A percentile compares a stretch with the other conserved stretches of the same genome.
Conservation (phyloP, 1,284 basidiomycete genomes). For the Golubevia pallescens region DNA sequence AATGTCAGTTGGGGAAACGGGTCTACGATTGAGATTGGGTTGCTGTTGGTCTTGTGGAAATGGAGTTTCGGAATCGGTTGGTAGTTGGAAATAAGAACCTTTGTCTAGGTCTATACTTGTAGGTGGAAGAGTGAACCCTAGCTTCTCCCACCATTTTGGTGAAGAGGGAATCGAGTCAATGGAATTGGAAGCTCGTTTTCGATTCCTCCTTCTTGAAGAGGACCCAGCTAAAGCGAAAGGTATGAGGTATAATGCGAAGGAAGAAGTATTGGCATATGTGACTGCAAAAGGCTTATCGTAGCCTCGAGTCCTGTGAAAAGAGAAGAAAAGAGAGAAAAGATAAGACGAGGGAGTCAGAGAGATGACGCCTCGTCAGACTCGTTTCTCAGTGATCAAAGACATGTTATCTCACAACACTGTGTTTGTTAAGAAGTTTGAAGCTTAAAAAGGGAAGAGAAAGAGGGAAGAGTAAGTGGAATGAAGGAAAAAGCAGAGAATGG, state of each 20-base stretch:
- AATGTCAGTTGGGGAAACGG: not conserved
- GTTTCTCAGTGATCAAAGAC: not conserved
- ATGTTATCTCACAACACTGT: slow-evolving; percentile 22
- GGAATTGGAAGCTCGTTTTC: no score
- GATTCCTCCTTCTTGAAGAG: slow-evolving; percentile 1
- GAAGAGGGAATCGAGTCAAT: no score
- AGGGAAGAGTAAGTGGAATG: not conserved
- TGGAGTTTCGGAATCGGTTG: slow-evolving; percentile 1
- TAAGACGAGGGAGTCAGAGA: not conserved
- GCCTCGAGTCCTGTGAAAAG: slow-evolving; percentile 33
- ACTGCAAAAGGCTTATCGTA: slow-evolving; percentile 66
- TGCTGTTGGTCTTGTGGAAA: not conserved
- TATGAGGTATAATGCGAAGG: slow-evolving; percentile 87
- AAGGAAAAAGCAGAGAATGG: not conserved
- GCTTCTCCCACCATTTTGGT: slow-evolving; percentile 32
- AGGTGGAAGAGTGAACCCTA: slow-evolving; percentile 41
- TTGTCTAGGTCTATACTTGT: not conserved
- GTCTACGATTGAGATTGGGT: not conserved
- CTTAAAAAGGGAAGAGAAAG: slow-evolving; percentile 1
- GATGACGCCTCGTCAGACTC: no score
- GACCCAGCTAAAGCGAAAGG: slow-evolving; percentile 70
- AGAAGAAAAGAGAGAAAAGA: not conserved
- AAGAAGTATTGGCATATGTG: slow-evolving; percentile 85
- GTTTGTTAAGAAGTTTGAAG: slow-evolving; percentile 60
- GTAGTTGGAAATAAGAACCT: not conserved